A percentile compares a stretch with the other conserved stretches of the same genome.
Evolutionary conservation across 257 asterid genomes (phyloP).

Genomic region (Cynanchum wilfordii): DNA sequence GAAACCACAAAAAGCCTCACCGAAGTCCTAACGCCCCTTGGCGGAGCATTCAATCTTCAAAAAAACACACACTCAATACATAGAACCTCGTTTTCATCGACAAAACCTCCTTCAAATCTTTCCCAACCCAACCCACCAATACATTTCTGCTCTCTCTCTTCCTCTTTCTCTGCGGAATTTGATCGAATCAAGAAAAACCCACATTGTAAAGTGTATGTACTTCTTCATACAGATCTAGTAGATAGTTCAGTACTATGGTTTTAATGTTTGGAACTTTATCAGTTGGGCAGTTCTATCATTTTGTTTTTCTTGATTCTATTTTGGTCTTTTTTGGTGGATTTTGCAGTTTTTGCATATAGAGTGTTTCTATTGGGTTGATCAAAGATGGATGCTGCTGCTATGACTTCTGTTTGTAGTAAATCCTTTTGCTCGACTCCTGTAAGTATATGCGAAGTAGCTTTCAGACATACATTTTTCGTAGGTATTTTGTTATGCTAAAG

Average conservation of each 20-base stretch:
- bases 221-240: constrained; percentile 1
- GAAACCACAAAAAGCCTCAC: not conserved
- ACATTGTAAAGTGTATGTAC: constrained; percentile 12
- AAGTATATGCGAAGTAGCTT: constrained; percentile 4
- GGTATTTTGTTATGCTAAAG: not conserved
- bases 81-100: constrained; percentile 33
- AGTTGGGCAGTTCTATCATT: not conserved
- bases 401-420: constrained; percentile 28
- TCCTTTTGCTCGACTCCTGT: constrained; percentile 27
- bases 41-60: constrained; percentile 28
- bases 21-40: constrained; percentile 9
- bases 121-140: constrained; percentile 1
- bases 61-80: not conserved
- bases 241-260: not conserved
- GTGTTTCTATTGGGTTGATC: constrained; percentile 12
- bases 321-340: not conserved
- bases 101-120: constrained; percentile 19
- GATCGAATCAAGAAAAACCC: not conserved
- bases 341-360: not conserved
- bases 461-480: not conserved
- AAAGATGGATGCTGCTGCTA: constrained; percentile 29
- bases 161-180: constrained; percentile 8
- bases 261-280: not conserved
- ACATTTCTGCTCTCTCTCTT: constrained; percentile 1
- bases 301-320: not conserved